phyloP scores from a whole-genome alignment of 768 basidiomycete species.

The Galerina marginata region DNA sequence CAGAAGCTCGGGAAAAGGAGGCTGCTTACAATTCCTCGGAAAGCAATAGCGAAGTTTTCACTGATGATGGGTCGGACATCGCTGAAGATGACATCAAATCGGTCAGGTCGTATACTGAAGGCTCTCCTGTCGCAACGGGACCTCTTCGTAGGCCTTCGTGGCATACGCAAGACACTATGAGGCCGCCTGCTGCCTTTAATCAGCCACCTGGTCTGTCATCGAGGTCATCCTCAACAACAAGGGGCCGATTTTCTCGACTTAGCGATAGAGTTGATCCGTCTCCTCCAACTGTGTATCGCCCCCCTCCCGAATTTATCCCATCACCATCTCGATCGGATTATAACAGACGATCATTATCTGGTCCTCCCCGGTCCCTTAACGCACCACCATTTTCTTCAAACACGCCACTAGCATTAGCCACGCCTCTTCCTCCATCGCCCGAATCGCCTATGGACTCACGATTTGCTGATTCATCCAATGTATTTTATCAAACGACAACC shows the following conservation, averaged over 20 bases:
- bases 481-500: slow-evolving; percentile 69
- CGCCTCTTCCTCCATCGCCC: slow-evolving; percentile 56
- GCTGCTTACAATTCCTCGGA: slow-evolving; percentile 55
- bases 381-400: slow-evolving; percentile 45
- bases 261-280: slow-evolving; percentile 27
- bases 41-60: slow-evolving; percentile 65
- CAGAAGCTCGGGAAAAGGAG: slow-evolving; percentile 61
- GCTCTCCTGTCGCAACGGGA: slow-evolving; percentile 34
- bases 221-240: slow-evolving; percentile 22
- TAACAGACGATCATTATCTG: slow-evolving; percentile 49
- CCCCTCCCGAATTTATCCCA: slow-evolving; percentile 26
- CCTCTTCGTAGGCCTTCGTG: slow-evolving; percentile 53
- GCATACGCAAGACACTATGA: slow-evolving; percentile 39
- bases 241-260: slow-evolving; percentile 35
- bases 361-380: slow-evolving; percentile 45
- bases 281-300: slow-evolving; percentile 25
- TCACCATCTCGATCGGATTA: slow-evolving; percentile 42
- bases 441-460: slow-evolving; percentile 42
- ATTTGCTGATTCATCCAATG: slow-evolving; percentile 56
- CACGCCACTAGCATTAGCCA: slow-evolving; percentile 40
- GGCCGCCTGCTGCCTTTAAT: slow-evolving; percentile 16
- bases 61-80: slow-evolving; percentile 69
- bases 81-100: slow-evolving; percentile 76
- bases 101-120: slow-evolving; percentile 68
- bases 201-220: slow-evolving; percentile 20